Percentiles rank a stretch among this genome's conserved stretches.
phyloP scores from a whole-genome alignment of 176 grass and related monocot species.

The Lolium rigidum region DNA sequence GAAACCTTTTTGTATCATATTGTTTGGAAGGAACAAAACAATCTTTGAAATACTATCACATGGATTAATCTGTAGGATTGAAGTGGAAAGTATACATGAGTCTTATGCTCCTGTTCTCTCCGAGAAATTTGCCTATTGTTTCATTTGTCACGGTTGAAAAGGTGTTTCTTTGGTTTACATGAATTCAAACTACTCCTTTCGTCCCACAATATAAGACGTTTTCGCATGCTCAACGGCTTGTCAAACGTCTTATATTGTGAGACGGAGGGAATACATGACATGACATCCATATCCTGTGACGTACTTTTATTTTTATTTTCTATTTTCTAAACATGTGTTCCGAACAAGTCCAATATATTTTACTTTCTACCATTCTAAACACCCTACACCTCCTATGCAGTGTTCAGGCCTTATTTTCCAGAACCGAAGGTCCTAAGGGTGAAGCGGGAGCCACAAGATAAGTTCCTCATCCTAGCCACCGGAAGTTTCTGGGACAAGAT shows the following conservation, averaged over 20 bases:
- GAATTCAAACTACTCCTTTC: not conserved
- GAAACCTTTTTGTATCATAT: too few species aligned
- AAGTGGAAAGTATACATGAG: not conserved
- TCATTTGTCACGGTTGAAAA: not conserved
- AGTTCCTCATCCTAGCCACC: conserved; percentile 44
- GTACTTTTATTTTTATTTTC: not conserved
- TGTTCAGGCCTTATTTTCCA: too few species aligned
- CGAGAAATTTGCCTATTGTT: not conserved
- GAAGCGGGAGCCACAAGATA: not conserved
- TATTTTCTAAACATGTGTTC: not conserved
- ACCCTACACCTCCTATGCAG: not conserved
- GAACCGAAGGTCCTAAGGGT: not conserved
- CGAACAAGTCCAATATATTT: not conserved
- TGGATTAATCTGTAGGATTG: not conserved
- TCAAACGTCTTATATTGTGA: too few species aligned
- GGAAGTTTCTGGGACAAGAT: conserved; percentile 2
- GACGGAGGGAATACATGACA: not conserved
- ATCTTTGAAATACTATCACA: too few species aligned
- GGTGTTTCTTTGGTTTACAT: not conserved
- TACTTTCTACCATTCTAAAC: not conserved
- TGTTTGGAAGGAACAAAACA: too few species aligned
- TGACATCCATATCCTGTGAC: not conserved
- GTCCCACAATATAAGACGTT: too few species aligned
- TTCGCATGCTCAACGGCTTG: too few species aligned
- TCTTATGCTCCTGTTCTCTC: not conserved